Conservation (phyloP, 768 basidiomycete genomes). For the Lenzites betulinus region DNA sequence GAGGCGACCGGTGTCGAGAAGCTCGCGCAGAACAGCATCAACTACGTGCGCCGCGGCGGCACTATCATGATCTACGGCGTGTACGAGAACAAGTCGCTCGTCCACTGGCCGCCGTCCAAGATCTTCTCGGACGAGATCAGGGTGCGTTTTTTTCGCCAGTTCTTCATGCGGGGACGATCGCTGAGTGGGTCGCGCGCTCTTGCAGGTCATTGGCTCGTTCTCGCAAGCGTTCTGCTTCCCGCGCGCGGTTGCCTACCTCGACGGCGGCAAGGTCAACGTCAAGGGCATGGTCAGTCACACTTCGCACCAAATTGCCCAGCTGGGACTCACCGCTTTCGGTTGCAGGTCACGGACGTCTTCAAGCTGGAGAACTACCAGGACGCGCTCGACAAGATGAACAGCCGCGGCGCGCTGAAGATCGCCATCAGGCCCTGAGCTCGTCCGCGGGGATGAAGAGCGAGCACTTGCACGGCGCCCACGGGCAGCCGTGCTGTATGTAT, state of each 20-base stretch:
- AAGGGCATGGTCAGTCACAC: conserved; percentile 66
- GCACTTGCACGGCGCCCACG: not conserved
- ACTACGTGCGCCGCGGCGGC: conserved; percentile 87
- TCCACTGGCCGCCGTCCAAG: conserved; percentile 87
- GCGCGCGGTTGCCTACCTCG: conserved; percentile 86
- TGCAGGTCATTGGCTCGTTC: conserved; percentile 89
- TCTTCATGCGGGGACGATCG: too few species aligned
- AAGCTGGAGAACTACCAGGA: conserved; percentile 62
- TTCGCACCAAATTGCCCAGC: not conserved
- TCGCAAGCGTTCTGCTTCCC: conserved; percentile 92
- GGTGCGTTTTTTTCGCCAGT: conserved; percentile 31
- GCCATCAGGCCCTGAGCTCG: conserved; percentile 44
- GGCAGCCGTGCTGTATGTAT: conserved; percentile 7
- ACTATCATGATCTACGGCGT: conserved; percentile 91
- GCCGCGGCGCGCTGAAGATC: conserved; percentile 54
- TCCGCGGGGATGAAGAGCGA: not conserved
- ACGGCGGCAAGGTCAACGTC: conserved; percentile 79
- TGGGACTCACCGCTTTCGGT: too few species aligned
- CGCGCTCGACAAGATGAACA: conserved; percentile 69
- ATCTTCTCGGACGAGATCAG: conserved; percentile 76
- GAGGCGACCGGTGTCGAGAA: conserved; percentile 87
- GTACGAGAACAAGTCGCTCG: conserved; percentile 82
- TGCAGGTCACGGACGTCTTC: conserved; percentile 57
- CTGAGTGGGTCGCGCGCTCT: not conserved
- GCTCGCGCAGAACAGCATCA: conserved; percentile 82